A percentile compares a stretch with the other conserved stretches of the same genome.
Conservation (phyloP, 768 basidiomycete genomes). For the Erythrobasidium yunnanense region DNA sequence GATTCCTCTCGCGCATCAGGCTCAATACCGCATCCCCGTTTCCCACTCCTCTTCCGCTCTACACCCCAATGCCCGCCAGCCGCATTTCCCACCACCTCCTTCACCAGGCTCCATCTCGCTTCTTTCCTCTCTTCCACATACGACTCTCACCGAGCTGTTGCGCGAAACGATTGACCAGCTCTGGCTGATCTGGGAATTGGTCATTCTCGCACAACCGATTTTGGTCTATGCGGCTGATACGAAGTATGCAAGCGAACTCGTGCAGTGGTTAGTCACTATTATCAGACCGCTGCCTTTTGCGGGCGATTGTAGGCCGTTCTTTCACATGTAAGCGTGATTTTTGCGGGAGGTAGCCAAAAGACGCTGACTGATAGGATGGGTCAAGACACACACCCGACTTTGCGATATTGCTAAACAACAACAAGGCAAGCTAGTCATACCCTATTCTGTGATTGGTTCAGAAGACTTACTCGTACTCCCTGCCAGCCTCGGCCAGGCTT, state of each 20-base stretch:
- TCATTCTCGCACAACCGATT: slow-evolving; percentile 80
- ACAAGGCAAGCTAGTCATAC: slow-evolving; percentile 49
- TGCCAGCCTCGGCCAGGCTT: slow-evolving; percentile 48
- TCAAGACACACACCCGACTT: slow-evolving; percentile 51
- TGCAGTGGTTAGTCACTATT: slow-evolving; percentile 86
- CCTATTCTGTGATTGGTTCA: background rate
- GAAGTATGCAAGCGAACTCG: slow-evolving; percentile 63
- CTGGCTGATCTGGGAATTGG: slow-evolving; percentile 69
- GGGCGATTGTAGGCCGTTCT: slow-evolving; percentile 81
- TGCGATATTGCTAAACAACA: slow-evolving; percentile 57
- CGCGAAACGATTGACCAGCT: slow-evolving; percentile 42
- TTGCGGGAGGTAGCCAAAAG: no score
- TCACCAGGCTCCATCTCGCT: slow-evolving; percentile 46
- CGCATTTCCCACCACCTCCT: background rate
- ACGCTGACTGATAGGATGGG: no score
- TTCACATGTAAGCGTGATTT: slow-evolving; percentile 87
- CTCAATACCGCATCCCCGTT: background rate
- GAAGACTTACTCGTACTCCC: background rate
- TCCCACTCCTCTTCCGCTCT: background rate
- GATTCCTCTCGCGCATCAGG: slow-evolving; percentile 15
- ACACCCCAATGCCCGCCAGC: background rate
- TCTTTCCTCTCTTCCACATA: slow-evolving; percentile 54
- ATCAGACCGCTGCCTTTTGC: slow-evolving; percentile 66
- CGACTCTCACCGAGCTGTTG: slow-evolving; percentile 50
- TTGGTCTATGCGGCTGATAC: slow-evolving; percentile 70